Evolutionary conservation across 1,284 basidiomycete genomes (phyloP).

Genomic region (Golubevia sp.): DNA sequence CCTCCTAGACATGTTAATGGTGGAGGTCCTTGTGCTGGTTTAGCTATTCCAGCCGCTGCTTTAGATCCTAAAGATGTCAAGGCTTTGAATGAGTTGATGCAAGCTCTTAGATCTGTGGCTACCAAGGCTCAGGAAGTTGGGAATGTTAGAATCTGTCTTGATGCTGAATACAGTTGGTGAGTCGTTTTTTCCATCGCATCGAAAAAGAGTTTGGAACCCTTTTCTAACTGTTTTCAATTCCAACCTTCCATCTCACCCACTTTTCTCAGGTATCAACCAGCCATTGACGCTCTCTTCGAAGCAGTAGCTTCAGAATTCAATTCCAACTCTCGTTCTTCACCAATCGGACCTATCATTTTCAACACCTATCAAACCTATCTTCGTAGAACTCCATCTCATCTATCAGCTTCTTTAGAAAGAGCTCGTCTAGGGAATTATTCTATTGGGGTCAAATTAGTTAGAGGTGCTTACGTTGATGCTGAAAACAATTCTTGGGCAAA

Average conservation of each 20-base stretch:
- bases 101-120: conserved; percentile 29
- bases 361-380: conserved; percentile 51
- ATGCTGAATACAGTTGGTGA: conserved; percentile 44
- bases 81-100: conserved; percentile 37
- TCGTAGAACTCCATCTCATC: conserved; percentile 71
- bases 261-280: conserved; percentile 27
- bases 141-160: conserved; percentile 38
- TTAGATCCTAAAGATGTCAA: conserved; percentile 27
- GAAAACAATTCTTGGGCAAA: conserved; percentile 66
- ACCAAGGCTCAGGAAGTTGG: conserved; percentile 29
- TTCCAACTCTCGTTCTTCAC: conserved; percentile 1
- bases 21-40: conserved; percentile 31
- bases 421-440: conserved; percentile 75
- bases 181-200: no score
- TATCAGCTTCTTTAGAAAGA: conserved; percentile 72
- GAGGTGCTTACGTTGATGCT: conserved; percentile 86
- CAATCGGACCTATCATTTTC: conserved; percentile 33
- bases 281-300: conserved; percentile 52
- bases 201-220: no score
- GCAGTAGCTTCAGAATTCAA: conserved; percentile 46
- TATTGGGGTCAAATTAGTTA: conserved; percentile 89
- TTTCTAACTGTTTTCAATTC: neutral
- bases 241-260: neutral
- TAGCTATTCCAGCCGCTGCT: conserved; percentile 37
- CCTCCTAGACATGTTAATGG: conserved; percentile 32